Evolutionary conservation across 2,329 filamentous ascomycete species (phyloP).

Genomic region (Hymenoscyphus albidus): DNA sequence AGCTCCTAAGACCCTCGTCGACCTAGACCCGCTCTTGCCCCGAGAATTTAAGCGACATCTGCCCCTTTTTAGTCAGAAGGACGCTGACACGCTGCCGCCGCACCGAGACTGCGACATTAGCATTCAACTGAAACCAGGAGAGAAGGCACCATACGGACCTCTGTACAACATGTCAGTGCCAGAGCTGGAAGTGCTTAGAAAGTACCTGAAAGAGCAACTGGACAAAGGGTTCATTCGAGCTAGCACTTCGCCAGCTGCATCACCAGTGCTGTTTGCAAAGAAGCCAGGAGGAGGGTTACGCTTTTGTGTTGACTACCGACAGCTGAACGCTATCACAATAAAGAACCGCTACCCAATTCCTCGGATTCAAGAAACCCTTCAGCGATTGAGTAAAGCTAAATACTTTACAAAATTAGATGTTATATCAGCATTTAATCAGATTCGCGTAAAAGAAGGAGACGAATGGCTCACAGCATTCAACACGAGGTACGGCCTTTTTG

Average conservation of each 20-base stretch:
- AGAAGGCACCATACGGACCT: neutral
- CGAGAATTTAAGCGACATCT: neutral
- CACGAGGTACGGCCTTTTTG: neutral
- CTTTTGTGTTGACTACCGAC: neutral
- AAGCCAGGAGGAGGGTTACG: neutral
- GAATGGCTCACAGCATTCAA: neutral
- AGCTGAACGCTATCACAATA: neutral
- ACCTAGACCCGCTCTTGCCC: neutral
- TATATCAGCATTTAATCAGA: neutral
- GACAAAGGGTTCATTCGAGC: neutral
- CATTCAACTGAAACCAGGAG: neutral
- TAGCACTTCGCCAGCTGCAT: neutral
- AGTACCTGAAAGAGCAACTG: neutral
- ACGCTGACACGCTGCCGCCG: slow-evolving; percentile 1
- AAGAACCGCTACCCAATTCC: neutral
- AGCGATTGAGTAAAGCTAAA: neutral
- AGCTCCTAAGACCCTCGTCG: neutral
- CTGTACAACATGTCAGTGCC: neutral
- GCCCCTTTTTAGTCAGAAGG: neutral
- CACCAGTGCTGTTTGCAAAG: neutral
- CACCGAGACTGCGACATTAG: neutral
- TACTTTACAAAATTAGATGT: neutral
- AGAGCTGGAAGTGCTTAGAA: neutral
- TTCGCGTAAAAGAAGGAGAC: neutral
- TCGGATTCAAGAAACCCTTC: neutral